These are phyloP conservation scores for Ocimum tenuiflorum DNA, from an alignment of 257 asterid genomes.

Conservation along the genomic window DNA sequence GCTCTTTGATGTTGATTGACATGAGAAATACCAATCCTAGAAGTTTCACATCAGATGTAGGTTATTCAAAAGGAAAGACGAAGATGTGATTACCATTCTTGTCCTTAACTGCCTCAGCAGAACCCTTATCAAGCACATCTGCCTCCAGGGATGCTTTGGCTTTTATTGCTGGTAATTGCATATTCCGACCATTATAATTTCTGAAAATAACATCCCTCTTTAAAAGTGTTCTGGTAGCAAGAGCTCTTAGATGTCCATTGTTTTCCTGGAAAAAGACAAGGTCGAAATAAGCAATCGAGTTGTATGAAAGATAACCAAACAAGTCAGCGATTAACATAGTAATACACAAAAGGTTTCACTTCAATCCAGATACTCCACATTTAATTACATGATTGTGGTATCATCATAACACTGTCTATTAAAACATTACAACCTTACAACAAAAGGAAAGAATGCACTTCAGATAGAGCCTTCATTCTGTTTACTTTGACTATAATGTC, in stretches of 20 bases:
- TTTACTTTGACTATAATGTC: neutral
- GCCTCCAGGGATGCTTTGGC: slow-evolving; percentile 47
- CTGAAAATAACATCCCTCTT: slow-evolving; percentile 20
- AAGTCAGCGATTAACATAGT: neutral
- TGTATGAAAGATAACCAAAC: neutral
- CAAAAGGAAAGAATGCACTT: neutral
- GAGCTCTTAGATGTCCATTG: slow-evolving; percentile 24
- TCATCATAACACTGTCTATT: neutral
- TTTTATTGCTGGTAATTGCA: slow-evolving; percentile 23
- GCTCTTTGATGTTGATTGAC: neutral
- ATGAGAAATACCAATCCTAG: neutral
- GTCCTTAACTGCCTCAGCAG: slow-evolving; percentile 31
- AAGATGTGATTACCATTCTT: slow-evolving; percentile 36
- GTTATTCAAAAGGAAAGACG: slow-evolving; percentile 1
- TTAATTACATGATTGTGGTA: neutral
- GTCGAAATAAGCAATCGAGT: neutral
- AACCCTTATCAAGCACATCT: slow-evolving; percentile 41
- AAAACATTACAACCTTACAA: neutral
- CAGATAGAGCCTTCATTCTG: neutral
- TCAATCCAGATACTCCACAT: neutral
- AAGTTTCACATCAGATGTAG: neutral
- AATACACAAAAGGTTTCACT: neutral
- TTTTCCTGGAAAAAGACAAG: slow-evolving; percentile 34
- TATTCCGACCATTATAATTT: slow-evolving; percentile 13
- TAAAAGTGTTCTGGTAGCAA: slow-evolving; percentile 21